These are phyloP conservation scores for Pholiota microspora DNA, from an alignment of 768 basidiomycete genomes.

Conservation along the genomic window DNA sequence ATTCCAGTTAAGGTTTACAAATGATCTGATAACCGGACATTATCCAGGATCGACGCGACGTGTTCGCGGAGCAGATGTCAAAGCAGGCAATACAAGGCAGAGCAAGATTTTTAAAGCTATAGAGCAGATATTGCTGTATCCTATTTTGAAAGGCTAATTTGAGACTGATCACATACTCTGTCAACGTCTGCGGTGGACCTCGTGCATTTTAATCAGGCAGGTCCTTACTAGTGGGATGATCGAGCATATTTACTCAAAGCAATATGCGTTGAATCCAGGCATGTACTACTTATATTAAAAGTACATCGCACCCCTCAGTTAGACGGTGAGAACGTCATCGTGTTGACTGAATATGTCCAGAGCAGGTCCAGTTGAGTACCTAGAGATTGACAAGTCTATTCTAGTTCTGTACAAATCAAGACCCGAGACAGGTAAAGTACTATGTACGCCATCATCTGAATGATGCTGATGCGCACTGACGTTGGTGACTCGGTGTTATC, in stretches of 20 bases:
- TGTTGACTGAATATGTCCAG: no score
- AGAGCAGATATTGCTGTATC: neutral
- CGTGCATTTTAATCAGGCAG: neutral
- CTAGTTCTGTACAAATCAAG: no score
- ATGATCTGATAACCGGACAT: no score
- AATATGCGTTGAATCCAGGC: neutral
- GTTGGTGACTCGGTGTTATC: neutral
- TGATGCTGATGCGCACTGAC: neutral
- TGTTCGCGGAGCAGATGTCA: neutral
- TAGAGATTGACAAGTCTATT: no score
- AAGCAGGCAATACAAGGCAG: neutral
- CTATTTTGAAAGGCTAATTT: no score
- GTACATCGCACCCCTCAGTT: neutral
- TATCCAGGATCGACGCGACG: neutral
- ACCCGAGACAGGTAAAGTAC: neutral
- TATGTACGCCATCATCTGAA: neutral
- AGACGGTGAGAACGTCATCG: no score
- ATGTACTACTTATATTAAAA: neutral
- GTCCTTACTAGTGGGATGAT: neutral
- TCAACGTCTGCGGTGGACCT: neutral
- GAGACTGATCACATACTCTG: no score
- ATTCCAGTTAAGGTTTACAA: no score
- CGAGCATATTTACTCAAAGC: neutral
- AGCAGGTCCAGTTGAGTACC: no score
- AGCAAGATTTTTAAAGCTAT: neutral